These are phyloP conservation scores for Kalmusia sp. DNA, from an alignment of 2,329 filamentous ascomycete genomes.

Conservation along the genomic window DNA sequence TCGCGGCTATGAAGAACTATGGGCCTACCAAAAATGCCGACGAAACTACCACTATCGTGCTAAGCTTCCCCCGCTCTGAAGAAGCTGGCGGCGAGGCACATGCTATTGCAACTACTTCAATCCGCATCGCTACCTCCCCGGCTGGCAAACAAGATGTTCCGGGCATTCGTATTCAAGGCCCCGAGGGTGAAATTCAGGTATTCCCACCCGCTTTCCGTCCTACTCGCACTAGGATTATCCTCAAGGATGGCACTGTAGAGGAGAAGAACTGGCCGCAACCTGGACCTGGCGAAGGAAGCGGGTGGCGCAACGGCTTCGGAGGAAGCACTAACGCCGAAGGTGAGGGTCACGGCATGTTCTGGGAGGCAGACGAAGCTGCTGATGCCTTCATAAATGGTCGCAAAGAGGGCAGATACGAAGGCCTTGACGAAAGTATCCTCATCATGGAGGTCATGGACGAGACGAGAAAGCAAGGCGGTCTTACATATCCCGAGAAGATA, in stretches of 20 bases:
- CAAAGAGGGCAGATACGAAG: conserved; percentile 69
- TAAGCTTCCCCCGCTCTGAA: conserved; percentile 72
- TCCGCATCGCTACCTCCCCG: conserved; percentile 59
- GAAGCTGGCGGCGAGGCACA: conserved; percentile 64
- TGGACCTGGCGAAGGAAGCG: conserved; percentile 55
- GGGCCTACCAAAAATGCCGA: conserved; percentile 77
- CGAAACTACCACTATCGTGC: conserved; percentile 78
- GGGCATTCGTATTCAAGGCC: conserved; percentile 80
- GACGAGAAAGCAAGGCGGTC: conserved; percentile 66
- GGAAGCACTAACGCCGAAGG: conserved; percentile 56
- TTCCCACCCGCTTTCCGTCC: conserved; percentile 75
- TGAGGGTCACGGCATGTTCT: conserved; percentile 84
- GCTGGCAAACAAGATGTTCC: conserved; percentile 65
- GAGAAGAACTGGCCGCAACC: conserved; percentile 55
- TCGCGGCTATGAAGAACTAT: conserved; percentile 72
- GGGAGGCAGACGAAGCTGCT: conserved; percentile 83
- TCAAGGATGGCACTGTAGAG: conserved; percentile 55
- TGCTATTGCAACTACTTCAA: conserved; percentile 68
- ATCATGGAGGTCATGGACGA: conserved; percentile 87
- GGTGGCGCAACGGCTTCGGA: conserved; percentile 57
- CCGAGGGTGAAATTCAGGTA: conserved; percentile 82
- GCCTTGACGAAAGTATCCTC: conserved; percentile 77
- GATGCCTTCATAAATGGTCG: conserved; percentile 77
- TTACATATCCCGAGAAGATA: conserved; percentile 71
- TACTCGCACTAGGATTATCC: conserved; percentile 68